A percentile compares a stretch with the other conserved stretches of the same genome.
These are phyloP conservation scores for Erythrophleum ivorense DNA, from an alignment of 331 rosid species.

Conservation along the genomic window DNA sequence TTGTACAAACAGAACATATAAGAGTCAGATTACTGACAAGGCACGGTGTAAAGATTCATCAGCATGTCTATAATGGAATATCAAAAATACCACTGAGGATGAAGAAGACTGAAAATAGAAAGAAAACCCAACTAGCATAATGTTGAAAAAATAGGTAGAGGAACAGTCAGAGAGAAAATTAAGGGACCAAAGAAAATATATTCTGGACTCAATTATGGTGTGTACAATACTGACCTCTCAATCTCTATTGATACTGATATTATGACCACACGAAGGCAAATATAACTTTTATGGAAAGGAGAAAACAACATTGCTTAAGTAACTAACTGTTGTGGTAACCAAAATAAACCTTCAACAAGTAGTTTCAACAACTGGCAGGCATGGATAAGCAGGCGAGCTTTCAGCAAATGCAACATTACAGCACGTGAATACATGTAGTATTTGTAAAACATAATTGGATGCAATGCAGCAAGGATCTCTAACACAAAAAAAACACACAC, in stretches of 20 bases:
- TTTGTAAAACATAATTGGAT: neutral
- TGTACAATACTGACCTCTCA: neutral
- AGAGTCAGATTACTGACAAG: conserved; percentile 6
- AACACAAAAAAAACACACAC: neutral
- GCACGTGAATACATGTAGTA: neutral
- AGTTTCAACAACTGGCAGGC: conserved; percentile 12
- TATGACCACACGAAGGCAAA: neutral
- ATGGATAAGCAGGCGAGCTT: conserved; percentile 21
- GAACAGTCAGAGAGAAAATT: neutral
- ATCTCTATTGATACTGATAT: neutral
- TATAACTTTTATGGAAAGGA: neutral
- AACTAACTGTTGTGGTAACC: neutral
- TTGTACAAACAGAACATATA: neutral
- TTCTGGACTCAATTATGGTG: neutral
- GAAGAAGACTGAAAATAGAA: conserved; percentile 16
- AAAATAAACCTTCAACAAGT: conserved; percentile 3
- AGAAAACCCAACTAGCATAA: neutral
- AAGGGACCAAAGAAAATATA: neutral
- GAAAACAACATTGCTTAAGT: neutral
- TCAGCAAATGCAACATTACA: conserved; percentile 1
- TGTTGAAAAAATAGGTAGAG: neutral
- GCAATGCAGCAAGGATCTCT: neutral
- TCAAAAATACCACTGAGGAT: conserved; percentile 2
- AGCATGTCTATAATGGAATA: neutral
- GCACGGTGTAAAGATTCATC: neutral